Conservation (phyloP, 2,329 filamentous ascomycete species). For the Orbilia quercus region DNA sequence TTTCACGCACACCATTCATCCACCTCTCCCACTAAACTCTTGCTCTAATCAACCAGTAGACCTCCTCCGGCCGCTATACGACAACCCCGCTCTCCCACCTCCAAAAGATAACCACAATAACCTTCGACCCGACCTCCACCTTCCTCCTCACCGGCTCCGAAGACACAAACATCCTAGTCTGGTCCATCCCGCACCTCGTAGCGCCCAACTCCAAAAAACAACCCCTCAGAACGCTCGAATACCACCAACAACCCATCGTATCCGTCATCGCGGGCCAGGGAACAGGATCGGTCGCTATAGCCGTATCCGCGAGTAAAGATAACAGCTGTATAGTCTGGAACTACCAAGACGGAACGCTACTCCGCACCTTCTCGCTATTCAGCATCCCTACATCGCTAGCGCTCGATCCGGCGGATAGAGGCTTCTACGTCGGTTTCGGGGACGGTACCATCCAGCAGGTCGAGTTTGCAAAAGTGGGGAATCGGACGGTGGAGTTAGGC, state of each 20-base stretch:
- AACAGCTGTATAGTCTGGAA: conserved; percentile 94
- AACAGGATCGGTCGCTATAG: conserved; percentile 72
- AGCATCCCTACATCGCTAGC: conserved; percentile 76
- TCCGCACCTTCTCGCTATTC: conserved; percentile 85
- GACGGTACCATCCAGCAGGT: conserved; percentile 83
- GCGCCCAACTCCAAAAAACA: conserved; percentile 71
- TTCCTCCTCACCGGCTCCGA: conserved; percentile 81
- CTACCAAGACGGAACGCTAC: conserved; percentile 78
- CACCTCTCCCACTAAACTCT: neutral
- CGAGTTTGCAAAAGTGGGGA: conserved; percentile 69
- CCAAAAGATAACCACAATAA: conserved; percentile 81
- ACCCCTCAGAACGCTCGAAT: conserved; percentile 80
- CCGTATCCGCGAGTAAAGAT: conserved; percentile 84
- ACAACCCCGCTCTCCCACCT: conserved; percentile 82
- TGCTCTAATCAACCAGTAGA: conserved; percentile 65
- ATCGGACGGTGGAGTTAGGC: conserved; percentile 36
- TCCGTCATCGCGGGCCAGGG: conserved; percentile 66
- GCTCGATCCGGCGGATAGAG: conserved; percentile 84
- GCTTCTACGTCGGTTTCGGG: conserved; percentile 81
- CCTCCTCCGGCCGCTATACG: conserved; percentile 78
- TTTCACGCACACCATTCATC: neutral
- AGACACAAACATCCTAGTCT: conserved; percentile 91
- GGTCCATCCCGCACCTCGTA: conserved; percentile 82
- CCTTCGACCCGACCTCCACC: conserved; percentile 75
- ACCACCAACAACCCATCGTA: conserved; percentile 79